Percentiles rank a stretch among this genome's conserved stretches.
phyloP scores from a whole-genome alignment of 192 early-diverging fungal genomes.

The Coemansia sp. region DNA sequence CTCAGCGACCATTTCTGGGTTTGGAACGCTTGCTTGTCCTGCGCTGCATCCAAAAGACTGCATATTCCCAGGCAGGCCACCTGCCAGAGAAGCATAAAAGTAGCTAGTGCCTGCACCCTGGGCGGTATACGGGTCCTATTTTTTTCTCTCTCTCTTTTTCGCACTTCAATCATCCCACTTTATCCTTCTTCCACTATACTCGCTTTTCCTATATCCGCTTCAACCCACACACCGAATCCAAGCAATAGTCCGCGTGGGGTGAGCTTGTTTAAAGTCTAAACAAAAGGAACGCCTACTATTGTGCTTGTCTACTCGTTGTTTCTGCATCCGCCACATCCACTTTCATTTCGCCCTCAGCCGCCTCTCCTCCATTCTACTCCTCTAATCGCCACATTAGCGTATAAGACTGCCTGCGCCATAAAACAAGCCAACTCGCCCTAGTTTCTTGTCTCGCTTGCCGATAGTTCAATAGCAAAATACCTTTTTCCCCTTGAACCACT shows the following conservation, averaged over 20 bases:
- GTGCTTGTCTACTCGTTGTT: neutral
- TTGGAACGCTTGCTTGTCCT: neutral
- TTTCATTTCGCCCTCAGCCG: neutral
- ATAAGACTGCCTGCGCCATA: neutral
- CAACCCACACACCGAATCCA: neutral
- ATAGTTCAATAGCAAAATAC: neutral
- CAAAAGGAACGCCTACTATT: constrained; percentile 6
- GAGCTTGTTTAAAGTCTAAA: neutral
- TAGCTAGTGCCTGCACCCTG: constrained; percentile 2
- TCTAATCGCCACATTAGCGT: neutral
- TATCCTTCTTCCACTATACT: constrained; percentile 1
- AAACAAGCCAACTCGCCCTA: neutral
- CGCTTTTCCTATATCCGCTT: neutral
- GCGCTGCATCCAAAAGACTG: neutral
- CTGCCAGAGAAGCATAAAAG: constrained; percentile 10
- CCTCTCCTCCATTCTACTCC: constrained; percentile 2
- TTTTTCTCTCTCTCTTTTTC: neutral
- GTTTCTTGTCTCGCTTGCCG: neutral
- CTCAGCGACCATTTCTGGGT: constrained; percentile 1
- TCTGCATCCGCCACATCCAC: neutral
- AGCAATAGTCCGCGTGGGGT: constrained; percentile 9
- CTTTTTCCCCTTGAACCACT: neutral
- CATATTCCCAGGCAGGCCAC: neutral
- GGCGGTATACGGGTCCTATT: neutral
- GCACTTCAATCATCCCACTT: neutral